Evolutionary conservation across 169 alveolate species (phyloP).

Genomic region (Plasmodium gonderi): DNA sequence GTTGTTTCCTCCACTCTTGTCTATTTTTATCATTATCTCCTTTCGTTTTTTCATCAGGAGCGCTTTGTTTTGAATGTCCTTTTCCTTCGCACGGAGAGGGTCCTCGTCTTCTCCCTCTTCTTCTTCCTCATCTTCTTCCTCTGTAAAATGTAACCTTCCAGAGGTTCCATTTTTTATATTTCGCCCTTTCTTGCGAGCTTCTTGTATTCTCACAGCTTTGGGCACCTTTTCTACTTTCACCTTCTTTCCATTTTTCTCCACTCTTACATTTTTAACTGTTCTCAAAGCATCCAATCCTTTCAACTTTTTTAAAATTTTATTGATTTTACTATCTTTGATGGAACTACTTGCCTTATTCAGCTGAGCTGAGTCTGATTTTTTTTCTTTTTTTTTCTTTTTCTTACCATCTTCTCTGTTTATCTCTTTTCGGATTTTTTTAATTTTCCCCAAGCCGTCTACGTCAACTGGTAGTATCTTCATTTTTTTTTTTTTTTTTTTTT

Average conservation of each 20-base stretch:
- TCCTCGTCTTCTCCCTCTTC: background rate
- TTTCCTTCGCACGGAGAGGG: background rate
- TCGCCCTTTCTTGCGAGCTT: background rate
- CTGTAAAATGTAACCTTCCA: background rate
- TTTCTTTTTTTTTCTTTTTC: background rate
- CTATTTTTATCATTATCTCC: conserved; percentile 16
- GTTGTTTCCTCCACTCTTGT: background rate
- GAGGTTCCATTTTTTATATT: background rate
- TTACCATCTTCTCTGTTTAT: too few species aligned
- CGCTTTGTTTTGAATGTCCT: conserved; percentile 15
- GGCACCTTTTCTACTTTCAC: background rate
- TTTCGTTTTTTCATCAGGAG: conserved; percentile 11
- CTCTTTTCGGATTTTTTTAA: too few species aligned
- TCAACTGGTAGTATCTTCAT: background rate
- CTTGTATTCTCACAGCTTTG: background rate
- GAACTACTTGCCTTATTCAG: background rate
- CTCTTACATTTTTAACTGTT: background rate
- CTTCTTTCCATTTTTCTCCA: background rate
- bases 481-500: background rate
- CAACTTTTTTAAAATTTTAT: background rate
- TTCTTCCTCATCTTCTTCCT: background rate
- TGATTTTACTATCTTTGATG: background rate
- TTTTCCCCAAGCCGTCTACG: background rate
- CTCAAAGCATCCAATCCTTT: background rate
- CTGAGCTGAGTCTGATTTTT: background rate